Percentiles rank a stretch among this genome's conserved stretches.
Conservation (phyloP, 768 basidiomycete species). For the Xanthoconium purpureum region DNA sequence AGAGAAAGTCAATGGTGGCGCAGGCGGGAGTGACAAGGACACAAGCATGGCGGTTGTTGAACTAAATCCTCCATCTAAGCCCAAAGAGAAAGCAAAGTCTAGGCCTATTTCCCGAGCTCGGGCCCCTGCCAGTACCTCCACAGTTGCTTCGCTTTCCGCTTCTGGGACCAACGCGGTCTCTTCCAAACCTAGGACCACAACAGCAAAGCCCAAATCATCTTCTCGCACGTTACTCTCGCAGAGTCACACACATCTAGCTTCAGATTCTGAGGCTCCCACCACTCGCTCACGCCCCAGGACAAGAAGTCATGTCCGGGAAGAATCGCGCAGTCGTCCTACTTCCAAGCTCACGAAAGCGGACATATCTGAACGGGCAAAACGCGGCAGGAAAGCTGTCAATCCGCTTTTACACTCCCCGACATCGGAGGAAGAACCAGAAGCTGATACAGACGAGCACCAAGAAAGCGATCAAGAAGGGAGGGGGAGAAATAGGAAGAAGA, state of each 20-base stretch:
- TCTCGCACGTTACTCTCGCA: constrained; percentile 24
- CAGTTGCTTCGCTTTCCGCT: neutral
- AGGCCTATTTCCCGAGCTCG: constrained; percentile 10
- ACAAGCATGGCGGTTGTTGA: constrained; percentile 11
- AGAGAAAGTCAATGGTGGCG: neutral
- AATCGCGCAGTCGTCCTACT: constrained; percentile 11
- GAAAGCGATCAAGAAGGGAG: constrained; percentile 14
- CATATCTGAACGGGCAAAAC: constrained; percentile 4
- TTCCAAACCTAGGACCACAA: constrained; percentile 1
- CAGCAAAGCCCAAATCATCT: constrained; percentile 12
- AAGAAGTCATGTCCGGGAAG: constrained; percentile 23
- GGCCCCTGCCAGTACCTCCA: constrained; percentile 6
- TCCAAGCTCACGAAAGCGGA: constrained; percentile 8
- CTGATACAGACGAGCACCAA: constrained; percentile 2
- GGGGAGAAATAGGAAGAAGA: constrained; percentile 30
- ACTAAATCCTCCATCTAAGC: constrained; percentile 2
- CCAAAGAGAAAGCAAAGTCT: constrained; percentile 15
- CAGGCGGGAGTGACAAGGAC: neutral
- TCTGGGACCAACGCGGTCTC: neutral
- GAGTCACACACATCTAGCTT: constrained; percentile 11
- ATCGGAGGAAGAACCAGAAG: constrained; percentile 12
- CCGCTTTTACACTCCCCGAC: neutral
- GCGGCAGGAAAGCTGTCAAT: neutral
- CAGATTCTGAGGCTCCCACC: constrained; percentile 26
- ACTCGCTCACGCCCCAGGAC: constrained; percentile 21